Evolutionary conservation across 1,139 yeast genomes (phyloP).

Genomic region (Debaryomyces subglobosus): DNA sequence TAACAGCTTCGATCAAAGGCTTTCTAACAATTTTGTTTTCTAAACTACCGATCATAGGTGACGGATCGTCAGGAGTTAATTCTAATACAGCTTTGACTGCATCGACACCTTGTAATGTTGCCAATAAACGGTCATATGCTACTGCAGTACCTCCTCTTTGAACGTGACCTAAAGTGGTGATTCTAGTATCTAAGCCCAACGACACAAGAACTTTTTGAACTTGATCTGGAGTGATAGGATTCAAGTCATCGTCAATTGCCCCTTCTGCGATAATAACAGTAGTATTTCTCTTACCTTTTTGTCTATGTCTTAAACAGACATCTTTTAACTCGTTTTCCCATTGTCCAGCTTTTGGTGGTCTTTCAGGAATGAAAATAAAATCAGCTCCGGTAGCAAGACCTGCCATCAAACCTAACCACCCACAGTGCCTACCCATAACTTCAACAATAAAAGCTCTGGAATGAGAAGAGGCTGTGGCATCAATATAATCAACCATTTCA

Average conservation of each 20-base stretch:
- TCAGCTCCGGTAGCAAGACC: constrained; percentile 97
- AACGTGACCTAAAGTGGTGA: constrained; percentile 94
- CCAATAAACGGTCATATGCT: constrained; percentile 86
- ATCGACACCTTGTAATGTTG: constrained; percentile 96
- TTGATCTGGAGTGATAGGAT: constrained; percentile 76
- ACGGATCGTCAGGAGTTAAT: constrained; percentile 86
- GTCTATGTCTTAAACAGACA: constrained; percentile 73
- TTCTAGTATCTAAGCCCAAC: constrained; percentile 89
- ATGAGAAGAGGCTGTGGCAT: constrained; percentile 95
- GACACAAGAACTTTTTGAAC: constrained; percentile 81
- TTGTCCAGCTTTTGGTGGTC: constrained; percentile 64
- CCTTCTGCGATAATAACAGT: constrained; percentile 98
- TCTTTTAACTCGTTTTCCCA: constrained; percentile 83
- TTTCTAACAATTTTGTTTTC: constrained; percentile 86
- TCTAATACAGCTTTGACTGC: constrained; percentile 93
- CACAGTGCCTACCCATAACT: constrained; percentile 99
- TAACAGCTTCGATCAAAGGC: constrained; percentile 88
- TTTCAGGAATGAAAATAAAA: constrained; percentile 89
- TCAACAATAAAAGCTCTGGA: constrained; percentile 97
- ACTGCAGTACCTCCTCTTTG: constrained; percentile 99
- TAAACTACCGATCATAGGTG: constrained; percentile 89
- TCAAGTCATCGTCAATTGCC: constrained; percentile 81
- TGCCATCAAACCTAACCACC: constrained; percentile 97
- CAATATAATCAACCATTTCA: constrained; percentile 91
- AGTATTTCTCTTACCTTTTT: constrained; percentile 88